Conservation (phyloP, 495 filamentous ascomycete genomes). For the Recurvomyces mirabilis region DNA sequence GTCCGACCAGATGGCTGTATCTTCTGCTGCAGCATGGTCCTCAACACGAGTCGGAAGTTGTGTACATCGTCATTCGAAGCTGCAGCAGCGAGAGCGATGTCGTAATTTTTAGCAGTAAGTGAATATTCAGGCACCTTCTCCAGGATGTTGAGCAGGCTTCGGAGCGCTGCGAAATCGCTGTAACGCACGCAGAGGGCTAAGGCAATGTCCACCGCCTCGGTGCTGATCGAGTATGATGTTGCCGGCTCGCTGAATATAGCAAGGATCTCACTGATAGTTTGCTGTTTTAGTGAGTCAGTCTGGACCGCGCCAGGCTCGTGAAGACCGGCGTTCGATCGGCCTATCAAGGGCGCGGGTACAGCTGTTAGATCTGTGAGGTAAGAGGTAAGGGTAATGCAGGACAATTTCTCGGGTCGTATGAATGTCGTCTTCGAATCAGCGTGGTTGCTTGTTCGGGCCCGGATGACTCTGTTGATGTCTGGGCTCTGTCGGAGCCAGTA, state of each 20-base stretch:
- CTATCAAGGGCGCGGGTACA: neutral
- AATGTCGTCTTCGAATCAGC: no score
- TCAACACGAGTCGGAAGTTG: conserved; percentile 2
- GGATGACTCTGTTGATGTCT: no score
- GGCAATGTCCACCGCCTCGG: conserved; percentile 5
- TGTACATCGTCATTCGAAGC: conserved; percentile 1
- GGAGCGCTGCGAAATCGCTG: neutral
- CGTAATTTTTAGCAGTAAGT: neutral
- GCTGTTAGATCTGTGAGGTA: neutral
- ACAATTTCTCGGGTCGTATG: no score
- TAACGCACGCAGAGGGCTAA: neutral
- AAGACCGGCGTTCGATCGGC: neutral
- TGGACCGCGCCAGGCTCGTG: neutral
- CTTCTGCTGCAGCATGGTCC: neutral
- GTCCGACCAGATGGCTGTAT: conserved; percentile 4
- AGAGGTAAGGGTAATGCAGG: neutral
- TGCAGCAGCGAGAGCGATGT: neutral
- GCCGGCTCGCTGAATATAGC: neutral
- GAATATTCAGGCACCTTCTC: neutral
- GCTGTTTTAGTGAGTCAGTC: neutral
- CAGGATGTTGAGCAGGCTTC: neutral
- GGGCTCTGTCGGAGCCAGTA: no score
- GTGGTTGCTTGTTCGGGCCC: no score
- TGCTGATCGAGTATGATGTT: neutral
- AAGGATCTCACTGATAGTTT: neutral